Conservation (phyloP, 1,284 basidiomycete species). For the Sanguinoderma infundibulare region DNA sequence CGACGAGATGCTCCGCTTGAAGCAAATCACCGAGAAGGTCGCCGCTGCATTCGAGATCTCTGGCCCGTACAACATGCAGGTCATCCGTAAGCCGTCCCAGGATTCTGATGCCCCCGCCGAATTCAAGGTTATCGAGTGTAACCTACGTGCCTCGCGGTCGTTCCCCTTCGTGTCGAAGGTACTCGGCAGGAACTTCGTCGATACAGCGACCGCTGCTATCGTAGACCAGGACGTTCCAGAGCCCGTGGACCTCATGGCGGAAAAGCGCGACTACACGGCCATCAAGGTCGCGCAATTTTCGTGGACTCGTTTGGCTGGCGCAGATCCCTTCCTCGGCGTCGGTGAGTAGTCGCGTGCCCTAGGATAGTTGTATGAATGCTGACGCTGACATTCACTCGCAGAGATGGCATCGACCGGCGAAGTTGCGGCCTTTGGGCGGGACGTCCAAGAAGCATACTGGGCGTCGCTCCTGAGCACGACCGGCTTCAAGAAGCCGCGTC, state of each 20-base stretch:
- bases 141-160: slow-evolving; percentile 94
- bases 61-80: slow-evolving; percentile 99
- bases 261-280: slow-evolving; percentile 90
- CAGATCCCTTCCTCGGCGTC: slow-evolving; percentile 96
- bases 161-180: slow-evolving; percentile 99
- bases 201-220: slow-evolving; percentile 93
- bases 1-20: slow-evolving; percentile 85
- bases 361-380: background rate
- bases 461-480: slow-evolving; percentile 87
- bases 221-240: slow-evolving; percentile 89
- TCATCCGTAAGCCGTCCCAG: slow-evolving; percentile 85
- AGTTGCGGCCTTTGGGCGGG: slow-evolving; percentile 95
- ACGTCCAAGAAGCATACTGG: slow-evolving; percentile 98
- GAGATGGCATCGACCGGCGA: slow-evolving; percentile 99
- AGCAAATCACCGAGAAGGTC: slow-evolving; percentile 94
- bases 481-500: slow-evolving; percentile 86
- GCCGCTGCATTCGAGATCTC: slow-evolving; percentile 95
- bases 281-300: slow-evolving; percentile 99
- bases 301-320: slow-evolving; percentile 94
- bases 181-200: slow-evolving; percentile 95
- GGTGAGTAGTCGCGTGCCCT: slow-evolving; percentile 52
- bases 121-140: slow-evolving; percentile 99
- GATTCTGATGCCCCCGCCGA: slow-evolving; percentile 61
- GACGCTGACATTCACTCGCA: slow-evolving; percentile 32
- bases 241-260: slow-evolving; percentile 92